Percentiles rank a stretch among this genome's conserved stretches.
Evolutionary conservation across 441 rosid genomes (phyloP).

Genomic region (Eruca vesicaria): DNA sequence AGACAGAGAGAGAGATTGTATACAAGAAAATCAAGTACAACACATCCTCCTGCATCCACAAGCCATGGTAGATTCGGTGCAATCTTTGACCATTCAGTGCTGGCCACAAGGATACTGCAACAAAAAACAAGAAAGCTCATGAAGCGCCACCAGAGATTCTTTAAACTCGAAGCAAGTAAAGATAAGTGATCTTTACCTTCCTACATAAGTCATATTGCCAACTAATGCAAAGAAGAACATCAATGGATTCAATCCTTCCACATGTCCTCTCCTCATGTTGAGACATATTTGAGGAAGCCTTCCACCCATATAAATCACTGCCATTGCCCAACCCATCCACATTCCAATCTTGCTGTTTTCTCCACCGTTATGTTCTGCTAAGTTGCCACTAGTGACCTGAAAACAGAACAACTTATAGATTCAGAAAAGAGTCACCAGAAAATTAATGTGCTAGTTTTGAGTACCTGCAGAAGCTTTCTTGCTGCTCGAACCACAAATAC

Average conservation of each 20-base stretch:
- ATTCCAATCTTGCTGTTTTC: constrained; percentile 48
- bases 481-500: constrained; percentile 50
- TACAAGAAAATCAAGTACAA: constrained; percentile 76
- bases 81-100: constrained; percentile 63
- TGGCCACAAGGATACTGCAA: constrained; percentile 64
- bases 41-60: constrained; percentile 86
- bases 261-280: constrained; percentile 79
- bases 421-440: neutral
- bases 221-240: constrained; percentile 85
- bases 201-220: constrained; percentile 80
- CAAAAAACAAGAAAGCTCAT: neutral
- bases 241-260: constrained; percentile 80
- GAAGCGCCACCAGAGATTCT: neutral
- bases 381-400: constrained; percentile 45
- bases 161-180: neutral
- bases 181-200: constrained; percentile 46
- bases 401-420: constrained; percentile 1
- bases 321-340: constrained; percentile 87
- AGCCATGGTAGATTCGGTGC: constrained; percentile 83
- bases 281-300: constrained; percentile 86
- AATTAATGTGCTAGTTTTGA: constrained; percentile 14
- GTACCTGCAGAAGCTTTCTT: constrained; percentile 74
- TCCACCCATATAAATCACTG: constrained; percentile 88
- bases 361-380: constrained; percentile 37
- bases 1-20: constrained; percentile 18